Evolutionary conservation across 148 eudicot species (phyloP), one percentile per base, ranked within the genome.

Genomic region (Polygonum aviculare): DNA sequence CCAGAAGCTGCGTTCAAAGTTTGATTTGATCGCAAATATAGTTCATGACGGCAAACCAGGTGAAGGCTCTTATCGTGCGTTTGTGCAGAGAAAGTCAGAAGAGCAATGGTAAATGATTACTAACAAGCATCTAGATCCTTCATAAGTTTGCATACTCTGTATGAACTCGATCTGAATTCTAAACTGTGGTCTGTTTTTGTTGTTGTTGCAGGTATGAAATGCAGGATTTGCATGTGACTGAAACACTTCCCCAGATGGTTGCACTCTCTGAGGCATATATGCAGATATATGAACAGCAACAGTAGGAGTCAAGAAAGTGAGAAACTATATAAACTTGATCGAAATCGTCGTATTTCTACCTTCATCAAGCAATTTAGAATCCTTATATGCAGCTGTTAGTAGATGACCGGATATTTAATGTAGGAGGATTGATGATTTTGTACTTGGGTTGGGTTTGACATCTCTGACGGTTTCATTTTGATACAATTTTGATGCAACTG

Each of bases 41-140:
- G 98, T 96, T 69, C 99, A 96, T 77, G 99, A 96, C 77, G 99
- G 99, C 26, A 93, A 96, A 79, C 99, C 98, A 38, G 94, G 90
- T 7, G 98, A 91, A 86, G 99, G 99, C 67, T 87, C 93, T 44
- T 96, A 93, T 83, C 87, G 99, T 78, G 99, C 82, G 26, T 96
- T 96, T 85, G 98, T 96, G 40, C 99, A 96, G 84, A 83, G 99
- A 80, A 96, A 91, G 81, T 93, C 99, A 1, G 99, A 96, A 82
- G 99, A 91, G 79, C 93, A 83, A 75, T 96, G 99, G 99, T 96
- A 88, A 83, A 72, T 65, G 35, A 52, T 35, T 6, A 51, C 33
- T 7, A 5, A 1, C 2, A 14, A 18, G 18, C 44, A 55, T 15
- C 31, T 2, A 50, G 45, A 7, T 50, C 51, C 36, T 22, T 15